phyloP scores from a whole-genome alignment of 495 filamentous ascomycete species.

The Amphirosellinia nigrospora region DNA sequence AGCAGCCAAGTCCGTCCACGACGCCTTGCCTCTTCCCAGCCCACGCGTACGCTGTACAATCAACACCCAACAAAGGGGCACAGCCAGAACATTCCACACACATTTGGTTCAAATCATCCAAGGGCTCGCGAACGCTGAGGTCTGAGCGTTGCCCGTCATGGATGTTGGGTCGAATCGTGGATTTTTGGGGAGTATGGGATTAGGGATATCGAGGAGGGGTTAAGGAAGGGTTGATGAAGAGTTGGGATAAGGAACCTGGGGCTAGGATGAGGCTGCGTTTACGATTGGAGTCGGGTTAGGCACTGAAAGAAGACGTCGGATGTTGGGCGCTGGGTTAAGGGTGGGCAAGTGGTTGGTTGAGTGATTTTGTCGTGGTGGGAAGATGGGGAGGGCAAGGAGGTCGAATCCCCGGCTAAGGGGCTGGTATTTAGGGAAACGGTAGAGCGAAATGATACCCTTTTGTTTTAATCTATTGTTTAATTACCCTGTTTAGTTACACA shows the following conservation, averaged over 20 bases:
- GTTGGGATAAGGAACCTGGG: background rate
- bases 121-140: constrained; percentile 21
- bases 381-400: background rate
- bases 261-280: background rate
- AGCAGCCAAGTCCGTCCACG: constrained; percentile 7
- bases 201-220: background rate
- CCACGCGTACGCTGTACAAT: background rate
- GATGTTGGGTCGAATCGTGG: background rate
- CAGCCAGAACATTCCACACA: background rate
- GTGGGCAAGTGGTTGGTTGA: background rate
- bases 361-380: background rate
- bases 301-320: background rate
- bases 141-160: background rate
- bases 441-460: constrained; percentile 11
- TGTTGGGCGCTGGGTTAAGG: background rate
- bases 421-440: background rate
- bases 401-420: background rate
- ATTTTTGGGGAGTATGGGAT: background rate
- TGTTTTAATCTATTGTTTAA: background rate
- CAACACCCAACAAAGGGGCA: background rate
- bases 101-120: background rate
- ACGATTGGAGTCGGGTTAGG: background rate
- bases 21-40: constrained; percentile 1
- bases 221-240: background rate
- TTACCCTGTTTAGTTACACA: background rate